These are phyloP conservation scores for Ceriops tagal DNA, from an alignment of 345 rosid species.

Conservation along the genomic window DNA sequence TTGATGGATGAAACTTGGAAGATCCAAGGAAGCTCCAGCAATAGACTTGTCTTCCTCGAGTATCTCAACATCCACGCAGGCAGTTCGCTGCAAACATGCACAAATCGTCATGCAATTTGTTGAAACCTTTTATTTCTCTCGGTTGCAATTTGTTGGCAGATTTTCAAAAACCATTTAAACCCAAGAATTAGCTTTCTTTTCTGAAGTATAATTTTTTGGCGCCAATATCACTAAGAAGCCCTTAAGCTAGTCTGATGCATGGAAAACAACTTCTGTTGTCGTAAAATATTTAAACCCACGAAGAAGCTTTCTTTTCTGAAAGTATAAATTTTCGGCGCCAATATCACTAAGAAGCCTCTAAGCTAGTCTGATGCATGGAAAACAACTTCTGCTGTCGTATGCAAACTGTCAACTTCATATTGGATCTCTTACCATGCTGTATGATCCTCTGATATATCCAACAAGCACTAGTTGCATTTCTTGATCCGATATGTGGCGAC, in stretches of 20 bases:
- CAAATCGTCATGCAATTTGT: background rate
- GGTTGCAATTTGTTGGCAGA: background rate
- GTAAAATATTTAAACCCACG: no score
- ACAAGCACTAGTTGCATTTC: conserved; percentile 30
- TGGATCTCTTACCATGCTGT: conserved; percentile 22
- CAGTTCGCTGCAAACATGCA: conserved; percentile 12
- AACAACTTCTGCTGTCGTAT: background rate
- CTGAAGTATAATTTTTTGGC: no score
- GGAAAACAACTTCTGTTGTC: background rate
- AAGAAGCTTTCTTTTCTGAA: no score
- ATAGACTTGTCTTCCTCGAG: conserved; percentile 27
- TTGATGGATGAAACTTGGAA: conserved; percentile 15
- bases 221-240: background rate
- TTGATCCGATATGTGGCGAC: conserved; percentile 7
- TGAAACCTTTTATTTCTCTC: background rate
- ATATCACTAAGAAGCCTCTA: background rate
- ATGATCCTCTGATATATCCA: conserved; percentile 31
- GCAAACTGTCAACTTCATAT: background rate
- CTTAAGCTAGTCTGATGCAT: background rate
- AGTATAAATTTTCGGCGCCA: no score
- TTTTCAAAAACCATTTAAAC: background rate
- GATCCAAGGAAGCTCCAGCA: conserved; percentile 28
- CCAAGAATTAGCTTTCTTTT: no score
- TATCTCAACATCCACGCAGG: conserved; percentile 9
- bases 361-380: background rate